These are phyloP conservation scores for Trypanosoma scelopori DNA, from an alignment of 208 protist genomes.

Conservation along the genomic window DNA sequence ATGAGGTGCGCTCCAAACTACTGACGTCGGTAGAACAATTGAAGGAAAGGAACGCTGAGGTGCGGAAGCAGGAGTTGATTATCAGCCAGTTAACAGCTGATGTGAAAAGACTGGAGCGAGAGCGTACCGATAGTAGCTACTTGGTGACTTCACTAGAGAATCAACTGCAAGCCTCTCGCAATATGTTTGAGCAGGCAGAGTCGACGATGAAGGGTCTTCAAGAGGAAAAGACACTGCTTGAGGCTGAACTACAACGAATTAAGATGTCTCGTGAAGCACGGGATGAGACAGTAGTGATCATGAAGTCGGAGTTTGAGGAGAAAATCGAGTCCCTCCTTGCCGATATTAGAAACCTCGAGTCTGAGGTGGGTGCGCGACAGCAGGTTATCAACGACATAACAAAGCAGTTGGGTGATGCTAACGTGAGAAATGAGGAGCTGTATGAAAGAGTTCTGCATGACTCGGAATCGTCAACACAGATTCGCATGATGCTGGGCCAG, in stretches of 20 bases:
- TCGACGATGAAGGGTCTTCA: not conserved
- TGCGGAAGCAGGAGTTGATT: constrained; percentile 58
- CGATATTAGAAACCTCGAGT: constrained; percentile 47
- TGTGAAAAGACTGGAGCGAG: constrained; percentile 59
- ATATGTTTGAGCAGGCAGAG: constrained; percentile 5
- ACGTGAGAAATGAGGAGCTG: constrained; percentile 52
- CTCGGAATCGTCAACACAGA: constrained; percentile 33
- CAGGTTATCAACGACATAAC: constrained; percentile 67
- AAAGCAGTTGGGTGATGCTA: constrained; percentile 53
- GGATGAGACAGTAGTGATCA: constrained; percentile 66
- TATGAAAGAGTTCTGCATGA: constrained; percentile 58
- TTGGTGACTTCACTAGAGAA: constrained; percentile 32
- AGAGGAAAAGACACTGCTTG: constrained; percentile 28
- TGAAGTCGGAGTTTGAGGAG: constrained; percentile 50
- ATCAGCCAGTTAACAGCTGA: constrained; percentile 67
- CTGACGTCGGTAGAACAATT: constrained; percentile 45
- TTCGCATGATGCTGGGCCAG: constrained; percentile 22
- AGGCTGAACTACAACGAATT: constrained; percentile 45
- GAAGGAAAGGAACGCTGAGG: constrained; percentile 60
- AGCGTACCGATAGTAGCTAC: constrained; percentile 40
- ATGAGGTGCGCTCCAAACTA: constrained; percentile 54
- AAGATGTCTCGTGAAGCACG: constrained; percentile 37
- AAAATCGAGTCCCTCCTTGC: constrained; percentile 30
- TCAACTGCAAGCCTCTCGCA: constrained; percentile 16
- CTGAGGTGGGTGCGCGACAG: constrained; percentile 51